Evolutionary conservation across 2,329 filamentous ascomycete genomes (phyloP).

Genomic region (Aspergillus melleus): DNA sequence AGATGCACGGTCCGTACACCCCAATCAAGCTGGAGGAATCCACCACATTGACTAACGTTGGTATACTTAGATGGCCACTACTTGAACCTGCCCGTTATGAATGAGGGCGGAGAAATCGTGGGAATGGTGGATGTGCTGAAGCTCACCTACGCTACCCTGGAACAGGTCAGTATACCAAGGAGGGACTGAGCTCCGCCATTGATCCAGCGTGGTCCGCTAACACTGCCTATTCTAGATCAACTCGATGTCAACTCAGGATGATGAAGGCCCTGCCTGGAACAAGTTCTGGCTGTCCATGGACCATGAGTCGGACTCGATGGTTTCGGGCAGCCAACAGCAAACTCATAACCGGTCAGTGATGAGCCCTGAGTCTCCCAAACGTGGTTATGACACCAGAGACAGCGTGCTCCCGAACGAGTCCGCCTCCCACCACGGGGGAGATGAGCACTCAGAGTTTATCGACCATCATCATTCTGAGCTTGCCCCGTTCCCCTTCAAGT

Average conservation of each 20-base stretch:
- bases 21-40: background rate
- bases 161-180: constrained; percentile 66
- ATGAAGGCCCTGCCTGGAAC: constrained; percentile 96
- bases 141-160: constrained; percentile 94
- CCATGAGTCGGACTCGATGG: constrained; percentile 91
- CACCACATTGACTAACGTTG: background rate
- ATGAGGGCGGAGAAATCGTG: constrained; percentile 92
- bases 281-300: constrained; percentile 99
- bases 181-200: background rate
- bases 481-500: constrained; percentile 93
- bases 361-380: constrained; percentile 72
- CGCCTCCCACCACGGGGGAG: constrained; percentile 86
- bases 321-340: constrained; percentile 81
- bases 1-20: constrained; percentile 85
- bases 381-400: constrained; percentile 67
- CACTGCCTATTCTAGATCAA: constrained; percentile 62
- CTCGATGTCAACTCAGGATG: constrained; percentile 84
- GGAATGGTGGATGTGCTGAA: constrained; percentile 99
- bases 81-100: constrained; percentile 97
- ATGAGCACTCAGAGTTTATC: constrained; percentile 70
- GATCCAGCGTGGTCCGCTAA: background rate
- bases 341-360: constrained; percentile 73
- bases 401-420: constrained; percentile 92
- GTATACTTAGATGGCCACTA: constrained; percentile 80
- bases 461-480: constrained; percentile 63